Evolutionary conservation across 2,329 filamentous ascomycete genomes (phyloP), one percentile per base, ranked within the genome.

Genomic region (Trichothecium roseum): DNA sequence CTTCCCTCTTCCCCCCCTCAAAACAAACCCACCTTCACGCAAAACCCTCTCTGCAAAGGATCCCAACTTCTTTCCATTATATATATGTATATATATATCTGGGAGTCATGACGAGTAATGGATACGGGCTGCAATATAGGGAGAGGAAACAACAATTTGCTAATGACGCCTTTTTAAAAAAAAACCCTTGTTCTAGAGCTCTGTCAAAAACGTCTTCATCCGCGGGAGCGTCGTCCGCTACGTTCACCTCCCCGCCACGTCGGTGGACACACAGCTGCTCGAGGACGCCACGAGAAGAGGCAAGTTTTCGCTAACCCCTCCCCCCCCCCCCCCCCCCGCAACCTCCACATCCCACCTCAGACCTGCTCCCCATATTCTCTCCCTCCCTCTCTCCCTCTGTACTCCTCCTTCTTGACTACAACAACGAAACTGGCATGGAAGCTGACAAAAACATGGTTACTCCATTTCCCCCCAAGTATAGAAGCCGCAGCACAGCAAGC

Each of bases 181-280:
- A 10, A 6, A 24, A 30, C 10, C 30, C 2, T 12, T 17, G 33
- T 32, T 29, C 30, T 39, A 75, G 70, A 77, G 72, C 59, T 76
- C 86, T 14, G 87, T 94, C 45, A 94, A 93, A 67, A 94, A 94
- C 54, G 86, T 94, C 62, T 95, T 95, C 56, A 94, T 95, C 52
- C 76, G 88, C 51, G 88, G 88, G 22, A 93, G 84, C 38, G 88
- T 94, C 30, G 88, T 95, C 44, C 74, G 88, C 48, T 95, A 95
- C 53, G 86, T 95, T 34, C 85, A 95, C 58, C 66, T 95, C 34
- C 87, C 88, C 1, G 80, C 81, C 7, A 73, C 69, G 18, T 81
- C 84, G 30, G 87, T 95, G 28, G 88, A 95, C 54, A 81, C 87
- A 18, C 81, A 84, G 24, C 61, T 95, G 42, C 62, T 95, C 42